phyloP scores from a whole-genome alignment of 2,329 filamentous ascomycete species.

The Aplosporella prunicola region DNA sequence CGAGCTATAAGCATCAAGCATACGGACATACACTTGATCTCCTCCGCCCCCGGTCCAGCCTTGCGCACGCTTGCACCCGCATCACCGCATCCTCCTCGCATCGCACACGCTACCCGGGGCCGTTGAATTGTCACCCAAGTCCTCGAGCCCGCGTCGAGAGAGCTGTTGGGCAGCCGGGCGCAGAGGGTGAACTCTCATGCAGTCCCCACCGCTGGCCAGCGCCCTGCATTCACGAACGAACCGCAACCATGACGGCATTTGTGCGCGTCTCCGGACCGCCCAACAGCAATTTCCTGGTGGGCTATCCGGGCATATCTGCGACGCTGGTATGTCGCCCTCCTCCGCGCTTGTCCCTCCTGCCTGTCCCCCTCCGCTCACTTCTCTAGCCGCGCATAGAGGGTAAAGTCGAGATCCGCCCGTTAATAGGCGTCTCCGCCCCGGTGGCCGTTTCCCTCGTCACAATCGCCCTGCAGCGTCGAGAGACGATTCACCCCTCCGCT shows the following conservation, averaged over 20 bases:
- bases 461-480: constrained; percentile 84
- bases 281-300: constrained; percentile 93
- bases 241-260: constrained; percentile 51
- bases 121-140: too few species aligned
- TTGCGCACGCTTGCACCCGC: constrained; percentile 1
- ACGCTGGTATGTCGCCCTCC: constrained; percentile 64
- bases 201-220: constrained; percentile 11
- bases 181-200: constrained; percentile 11
- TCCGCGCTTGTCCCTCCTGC: constrained; percentile 4
- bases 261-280: constrained; percentile 96
- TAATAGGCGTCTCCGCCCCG: constrained; percentile 74
- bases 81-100: neutral
- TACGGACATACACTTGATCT: constrained; percentile 5
- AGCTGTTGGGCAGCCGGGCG: constrained; percentile 3
- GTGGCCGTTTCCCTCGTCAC: constrained; percentile 88
- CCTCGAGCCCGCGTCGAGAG: neutral
- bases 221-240: constrained; percentile 7
- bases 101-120: too few species aligned
- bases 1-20: too few species aligned
- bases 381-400: constrained; percentile 87
- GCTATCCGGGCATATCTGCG: constrained; percentile 95
- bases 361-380: neutral
- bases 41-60: constrained; percentile 5
- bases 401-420: constrained; percentile 90
- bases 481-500: constrained; percentile 93